These are phyloP conservation scores for Laetiporus sulphureus DNA, from an alignment of 1,284 basidiomycete species.

Conservation along the genomic window DNA sequence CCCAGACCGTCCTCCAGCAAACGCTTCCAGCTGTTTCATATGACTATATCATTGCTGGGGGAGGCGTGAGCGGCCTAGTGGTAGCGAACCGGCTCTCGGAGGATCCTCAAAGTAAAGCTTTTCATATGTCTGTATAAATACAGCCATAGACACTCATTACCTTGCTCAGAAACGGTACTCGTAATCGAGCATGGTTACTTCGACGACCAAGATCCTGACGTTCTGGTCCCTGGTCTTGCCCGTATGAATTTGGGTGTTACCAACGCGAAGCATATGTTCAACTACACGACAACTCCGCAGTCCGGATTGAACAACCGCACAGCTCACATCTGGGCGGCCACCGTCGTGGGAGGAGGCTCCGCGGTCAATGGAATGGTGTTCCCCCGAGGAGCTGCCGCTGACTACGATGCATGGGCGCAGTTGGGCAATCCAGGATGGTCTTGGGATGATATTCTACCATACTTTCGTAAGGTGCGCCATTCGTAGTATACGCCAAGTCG, in stretches of 20 bases:
- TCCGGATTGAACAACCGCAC: not conserved
- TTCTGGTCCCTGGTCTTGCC: not conserved
- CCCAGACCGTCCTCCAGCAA: no score
- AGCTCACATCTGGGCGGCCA: not conserved
- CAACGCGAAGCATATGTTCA: not conserved
- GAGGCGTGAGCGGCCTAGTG: not conserved
- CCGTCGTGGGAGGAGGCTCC: not conserved
- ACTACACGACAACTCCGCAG: not conserved
- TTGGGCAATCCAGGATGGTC: not conserved
- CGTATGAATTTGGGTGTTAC: not conserved
- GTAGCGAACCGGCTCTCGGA: not conserved
- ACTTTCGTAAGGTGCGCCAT: not conserved
- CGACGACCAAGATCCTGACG: not conserved
- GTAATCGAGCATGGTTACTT: constrained; percentile 1
- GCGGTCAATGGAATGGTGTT: constrained; percentile 1
- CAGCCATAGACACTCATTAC: not conserved
- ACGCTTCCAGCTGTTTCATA: no score
- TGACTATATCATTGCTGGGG: not conserved
- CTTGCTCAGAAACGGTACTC: not conserved
- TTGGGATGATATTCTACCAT: not conserved
- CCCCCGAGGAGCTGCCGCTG: not conserved
- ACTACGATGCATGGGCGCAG: constrained; percentile 1
- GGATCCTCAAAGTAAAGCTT: not conserved
- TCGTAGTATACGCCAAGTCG: no score
- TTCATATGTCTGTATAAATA: not conserved